Evolutionary conservation across 2,329 filamentous ascomycete species (phyloP).

Genomic region (Aspergillus sp.): DNA sequence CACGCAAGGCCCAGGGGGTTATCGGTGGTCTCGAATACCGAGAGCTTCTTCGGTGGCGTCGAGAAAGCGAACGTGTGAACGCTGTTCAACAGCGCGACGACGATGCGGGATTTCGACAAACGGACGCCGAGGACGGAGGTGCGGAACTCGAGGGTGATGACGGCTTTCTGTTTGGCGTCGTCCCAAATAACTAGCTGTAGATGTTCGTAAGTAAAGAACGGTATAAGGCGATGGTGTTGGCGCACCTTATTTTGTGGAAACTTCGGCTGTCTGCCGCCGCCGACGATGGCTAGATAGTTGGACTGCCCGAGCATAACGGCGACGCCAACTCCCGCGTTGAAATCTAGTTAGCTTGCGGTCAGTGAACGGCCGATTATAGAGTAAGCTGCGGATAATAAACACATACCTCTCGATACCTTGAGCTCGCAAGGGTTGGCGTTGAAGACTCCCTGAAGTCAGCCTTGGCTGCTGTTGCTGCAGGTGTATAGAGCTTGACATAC

Average conservation of each 20-base stretch:
- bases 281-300: slow-evolving; percentile 87
- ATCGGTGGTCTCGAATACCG: slow-evolving; percentile 81
- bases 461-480: slow-evolving; percentile 7
- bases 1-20: slow-evolving; percentile 83
- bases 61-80: slow-evolving; percentile 81
- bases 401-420: slow-evolving; percentile 63
- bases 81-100: slow-evolving; percentile 80
- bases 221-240: background rate
- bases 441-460: slow-evolving; percentile 61
- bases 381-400: background rate
- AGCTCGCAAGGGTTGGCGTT: slow-evolving; percentile 73
- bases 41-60: slow-evolving; percentile 70
- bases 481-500: slow-evolving; percentile 55
- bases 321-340: slow-evolving; percentile 79
- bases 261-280: slow-evolving; percentile 82
- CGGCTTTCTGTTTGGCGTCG: slow-evolving; percentile 74
- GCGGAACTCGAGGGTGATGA: slow-evolving; percentile 77
- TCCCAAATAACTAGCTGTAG: slow-evolving; percentile 82
- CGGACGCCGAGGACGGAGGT: slow-evolving; percentile 81
- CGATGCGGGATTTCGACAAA: slow-evolving; percentile 74
- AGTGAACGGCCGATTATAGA: background rate
- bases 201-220: background rate
- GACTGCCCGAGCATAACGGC: slow-evolving; percentile 86
- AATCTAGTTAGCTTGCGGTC: slow-evolving; percentile 55
- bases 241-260: slow-evolving; percentile 82